Percentiles rank a stretch among this genome's conserved stretches.
Conservation (phyloP, 305 asterid genomes). For the Solanum hybrid region DNA sequence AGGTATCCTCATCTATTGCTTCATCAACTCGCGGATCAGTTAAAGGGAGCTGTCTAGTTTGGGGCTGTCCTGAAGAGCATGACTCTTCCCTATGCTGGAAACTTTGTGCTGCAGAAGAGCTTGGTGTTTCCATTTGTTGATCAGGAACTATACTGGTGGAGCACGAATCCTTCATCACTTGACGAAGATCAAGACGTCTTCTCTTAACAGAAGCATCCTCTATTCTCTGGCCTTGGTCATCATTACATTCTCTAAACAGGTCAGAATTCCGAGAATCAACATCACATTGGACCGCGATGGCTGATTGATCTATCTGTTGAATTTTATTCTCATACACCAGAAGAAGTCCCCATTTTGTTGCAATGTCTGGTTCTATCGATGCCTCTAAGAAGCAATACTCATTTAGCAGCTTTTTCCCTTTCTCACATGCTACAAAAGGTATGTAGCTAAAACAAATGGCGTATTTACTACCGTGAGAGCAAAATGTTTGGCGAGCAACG, state of each 20-base stretch:
- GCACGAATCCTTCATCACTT: background rate
- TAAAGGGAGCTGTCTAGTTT: background rate
- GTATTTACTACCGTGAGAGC: background rate
- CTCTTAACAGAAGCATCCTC: constrained; percentile 1
- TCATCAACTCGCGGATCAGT: background rate
- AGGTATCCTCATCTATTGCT: background rate
- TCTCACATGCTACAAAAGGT: background rate
- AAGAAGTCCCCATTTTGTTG: constrained; percentile 7
- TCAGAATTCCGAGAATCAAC: background rate
- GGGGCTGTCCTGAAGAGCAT: background rate
- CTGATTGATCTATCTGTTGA: constrained; percentile 1
- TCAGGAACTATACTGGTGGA: background rate
- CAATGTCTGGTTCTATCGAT: background rate
- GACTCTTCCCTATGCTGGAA: background rate
- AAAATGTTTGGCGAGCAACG: background rate
- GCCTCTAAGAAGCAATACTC: background rate
- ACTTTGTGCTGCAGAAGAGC: constrained; percentile 5
- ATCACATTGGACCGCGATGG: background rate
- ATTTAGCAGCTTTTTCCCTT: background rate
- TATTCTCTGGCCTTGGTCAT: background rate
- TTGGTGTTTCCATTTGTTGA: background rate
- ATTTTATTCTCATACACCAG: background rate
- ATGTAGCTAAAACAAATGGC: background rate
- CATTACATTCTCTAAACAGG: background rate
- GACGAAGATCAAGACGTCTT: background rate